Evolutionary conservation across 1,284 basidiomycete species (phyloP).

Genomic region (Rhodotorula sp.): DNA sequence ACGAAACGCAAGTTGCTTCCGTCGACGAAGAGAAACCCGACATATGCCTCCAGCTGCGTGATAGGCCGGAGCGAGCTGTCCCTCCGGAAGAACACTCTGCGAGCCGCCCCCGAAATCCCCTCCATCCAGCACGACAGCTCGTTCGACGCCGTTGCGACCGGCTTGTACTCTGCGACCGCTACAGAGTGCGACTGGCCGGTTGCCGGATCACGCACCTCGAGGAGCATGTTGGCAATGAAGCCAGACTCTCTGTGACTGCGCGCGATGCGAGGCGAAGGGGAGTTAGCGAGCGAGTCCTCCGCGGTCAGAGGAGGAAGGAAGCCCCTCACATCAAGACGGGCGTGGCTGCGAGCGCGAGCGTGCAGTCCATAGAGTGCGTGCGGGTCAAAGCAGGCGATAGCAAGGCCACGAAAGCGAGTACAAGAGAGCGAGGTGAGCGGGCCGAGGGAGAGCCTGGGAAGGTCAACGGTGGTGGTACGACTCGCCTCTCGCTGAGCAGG

Average conservation of each 20-base stretch:
- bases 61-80: neutral
- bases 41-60: conserved; percentile 8
- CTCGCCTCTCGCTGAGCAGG: too few species aligned
- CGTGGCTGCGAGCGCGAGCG: neutral
- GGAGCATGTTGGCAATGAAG: neutral
- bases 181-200: neutral
- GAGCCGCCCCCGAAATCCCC: too few species aligned
- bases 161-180: neutral
- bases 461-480: too few species aligned
- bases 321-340: neutral
- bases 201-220: neutral
- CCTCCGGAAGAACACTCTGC: conserved; percentile 6
- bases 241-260: neutral
- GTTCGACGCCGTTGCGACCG: neutral
- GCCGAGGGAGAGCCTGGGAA: too few species aligned
- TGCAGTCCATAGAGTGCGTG: neutral
- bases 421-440: too few species aligned
- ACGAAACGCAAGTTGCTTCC: neutral
- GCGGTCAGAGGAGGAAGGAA: neutral
- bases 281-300: neutral
- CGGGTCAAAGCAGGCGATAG: neutral
- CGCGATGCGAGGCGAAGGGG: neutral
- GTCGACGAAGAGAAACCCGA: neutral
- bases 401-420: neutral
- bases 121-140: neutral